A percentile compares a stretch with the other conserved stretches of the same genome.
Evolutionary conservation across 257 asterid genomes (phyloP).

Genomic region (Forsythia suspensa): DNA sequence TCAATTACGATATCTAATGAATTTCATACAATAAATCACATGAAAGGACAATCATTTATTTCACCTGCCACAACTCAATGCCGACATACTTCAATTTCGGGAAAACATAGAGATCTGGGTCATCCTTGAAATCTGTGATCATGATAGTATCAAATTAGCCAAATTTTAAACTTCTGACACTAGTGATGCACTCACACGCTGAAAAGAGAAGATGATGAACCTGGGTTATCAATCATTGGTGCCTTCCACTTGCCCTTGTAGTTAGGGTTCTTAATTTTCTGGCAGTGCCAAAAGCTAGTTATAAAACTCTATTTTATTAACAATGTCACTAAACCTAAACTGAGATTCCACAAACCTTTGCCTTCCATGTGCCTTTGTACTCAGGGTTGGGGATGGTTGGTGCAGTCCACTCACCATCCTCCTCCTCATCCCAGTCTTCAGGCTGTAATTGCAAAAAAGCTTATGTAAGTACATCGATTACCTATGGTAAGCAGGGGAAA

Average conservation of each 20-base stretch:
- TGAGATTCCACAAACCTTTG: constrained; percentile 54
- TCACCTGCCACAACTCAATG: constrained; percentile 97
- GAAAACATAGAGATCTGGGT: constrained; percentile 89
- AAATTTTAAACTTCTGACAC: neutral
- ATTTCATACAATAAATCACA: neutral
- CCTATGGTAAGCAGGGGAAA: neutral
- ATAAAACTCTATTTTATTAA: neutral
- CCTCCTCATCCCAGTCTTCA: constrained; percentile 99
- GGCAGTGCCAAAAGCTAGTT: neutral
- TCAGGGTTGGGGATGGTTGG: constrained; percentile 97
- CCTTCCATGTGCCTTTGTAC: constrained; percentile 89
- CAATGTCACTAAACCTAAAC: neutral
- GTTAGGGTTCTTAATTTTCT: constrained; percentile 89
- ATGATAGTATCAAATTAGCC: constrained; percentile 9
- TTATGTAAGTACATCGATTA: neutral
- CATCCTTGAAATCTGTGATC: constrained; percentile 85
- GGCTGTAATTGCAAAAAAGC: constrained; percentile 51
- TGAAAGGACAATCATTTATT: neutral
- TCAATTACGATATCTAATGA: neutral
- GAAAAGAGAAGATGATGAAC: constrained; percentile 22
- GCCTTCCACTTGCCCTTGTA: constrained; percentile 95
- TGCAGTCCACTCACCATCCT: constrained; percentile 97
- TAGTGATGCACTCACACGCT: neutral
- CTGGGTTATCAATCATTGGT: constrained; percentile 91
- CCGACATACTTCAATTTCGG: constrained; percentile 95